Evolutionary conservation across 2,329 filamentous ascomycete species (phyloP).

Genomic region (Didymosphaeria variabile): DNA sequence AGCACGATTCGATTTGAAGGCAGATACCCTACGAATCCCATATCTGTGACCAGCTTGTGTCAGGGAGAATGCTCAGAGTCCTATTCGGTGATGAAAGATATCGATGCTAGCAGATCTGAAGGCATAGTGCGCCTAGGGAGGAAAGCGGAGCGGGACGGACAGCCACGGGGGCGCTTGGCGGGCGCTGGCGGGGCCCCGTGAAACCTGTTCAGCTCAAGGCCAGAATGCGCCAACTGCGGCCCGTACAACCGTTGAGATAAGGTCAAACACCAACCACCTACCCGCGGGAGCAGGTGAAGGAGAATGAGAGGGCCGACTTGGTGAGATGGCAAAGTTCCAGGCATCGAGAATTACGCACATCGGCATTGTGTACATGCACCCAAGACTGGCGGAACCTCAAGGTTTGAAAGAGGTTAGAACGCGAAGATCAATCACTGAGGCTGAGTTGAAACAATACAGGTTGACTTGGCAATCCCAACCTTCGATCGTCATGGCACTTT

Average conservation of each 20-base stretch:
- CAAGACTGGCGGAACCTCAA: conserved; percentile 8
- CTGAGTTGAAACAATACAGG: conserved; percentile 8
- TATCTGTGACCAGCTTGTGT: background rate
- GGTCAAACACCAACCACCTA: conserved; percentile 10
- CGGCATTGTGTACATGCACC: conserved; percentile 10
- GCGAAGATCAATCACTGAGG: conserved; percentile 11
- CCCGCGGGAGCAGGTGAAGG: conserved; percentile 10
- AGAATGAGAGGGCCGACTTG: background rate
- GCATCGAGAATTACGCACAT: background rate
- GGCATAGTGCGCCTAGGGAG: conserved; percentile 4
- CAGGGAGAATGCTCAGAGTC: background rate
- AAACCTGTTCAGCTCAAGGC: background rate
- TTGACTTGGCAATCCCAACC: conserved; percentile 20
- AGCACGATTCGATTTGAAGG: background rate
- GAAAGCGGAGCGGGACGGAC: conserved; percentile 27
- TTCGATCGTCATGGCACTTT: background rate
- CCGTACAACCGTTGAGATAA: conserved; percentile 22
- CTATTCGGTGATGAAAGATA: conserved; percentile 8
- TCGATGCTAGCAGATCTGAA: conserved; percentile 3
- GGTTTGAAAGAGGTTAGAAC: conserved; percentile 13
- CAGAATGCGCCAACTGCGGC: conserved; percentile 16
- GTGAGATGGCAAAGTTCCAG: conserved; percentile 2
- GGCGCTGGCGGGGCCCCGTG: conserved; percentile 12
- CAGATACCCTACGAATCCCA: background rate
- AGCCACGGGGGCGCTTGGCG: conserved; percentile 20